Conservation (phyloP, 2,329 filamentous ascomycete genomes). For the Botrytis cinerea region DNA sequence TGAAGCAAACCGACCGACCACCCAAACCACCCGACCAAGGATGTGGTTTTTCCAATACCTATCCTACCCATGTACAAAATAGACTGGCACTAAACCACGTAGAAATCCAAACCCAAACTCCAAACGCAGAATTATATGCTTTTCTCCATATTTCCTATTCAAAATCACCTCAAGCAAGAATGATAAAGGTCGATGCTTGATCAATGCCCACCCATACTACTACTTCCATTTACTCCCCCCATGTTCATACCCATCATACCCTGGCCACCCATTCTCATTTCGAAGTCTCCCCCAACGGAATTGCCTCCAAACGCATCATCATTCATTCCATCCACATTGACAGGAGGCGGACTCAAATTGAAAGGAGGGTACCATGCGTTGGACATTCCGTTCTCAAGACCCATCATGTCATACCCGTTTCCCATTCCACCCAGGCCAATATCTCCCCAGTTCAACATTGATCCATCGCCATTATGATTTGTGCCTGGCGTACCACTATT, state of each 20-base stretch:
- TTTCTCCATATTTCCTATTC: background rate
- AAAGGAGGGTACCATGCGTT: conserved; percentile 93
- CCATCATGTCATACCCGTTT: conserved; percentile 4
- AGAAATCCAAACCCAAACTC: background rate
- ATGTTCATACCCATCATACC: conserved; percentile 9
- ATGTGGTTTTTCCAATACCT: background rate
- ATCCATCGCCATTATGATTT: background rate
- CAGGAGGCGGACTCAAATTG: conserved; percentile 77
- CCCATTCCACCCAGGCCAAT: conserved; percentile 18
- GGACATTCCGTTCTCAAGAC: background rate
- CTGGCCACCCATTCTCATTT: conserved; percentile 1
- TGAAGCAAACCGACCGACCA: background rate
- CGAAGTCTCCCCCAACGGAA: conserved; percentile 6
- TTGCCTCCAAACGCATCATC: conserved; percentile 33
- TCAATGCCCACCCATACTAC: background rate
- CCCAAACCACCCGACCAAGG: background rate
- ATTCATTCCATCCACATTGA: conserved; percentile 44
- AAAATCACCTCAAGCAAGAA: background rate
- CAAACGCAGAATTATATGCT: background rate
- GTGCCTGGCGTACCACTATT: conserved; percentile 23
- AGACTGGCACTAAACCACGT: background rate
- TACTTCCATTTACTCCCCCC: background rate
- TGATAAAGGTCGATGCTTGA: background rate
- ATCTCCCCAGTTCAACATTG: conserved; percentile 26
- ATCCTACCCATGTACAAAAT: conserved; percentile 6